phyloP scores from a whole-genome alignment of 441 rosid species.

The Metrosideros polymorpha region DNA sequence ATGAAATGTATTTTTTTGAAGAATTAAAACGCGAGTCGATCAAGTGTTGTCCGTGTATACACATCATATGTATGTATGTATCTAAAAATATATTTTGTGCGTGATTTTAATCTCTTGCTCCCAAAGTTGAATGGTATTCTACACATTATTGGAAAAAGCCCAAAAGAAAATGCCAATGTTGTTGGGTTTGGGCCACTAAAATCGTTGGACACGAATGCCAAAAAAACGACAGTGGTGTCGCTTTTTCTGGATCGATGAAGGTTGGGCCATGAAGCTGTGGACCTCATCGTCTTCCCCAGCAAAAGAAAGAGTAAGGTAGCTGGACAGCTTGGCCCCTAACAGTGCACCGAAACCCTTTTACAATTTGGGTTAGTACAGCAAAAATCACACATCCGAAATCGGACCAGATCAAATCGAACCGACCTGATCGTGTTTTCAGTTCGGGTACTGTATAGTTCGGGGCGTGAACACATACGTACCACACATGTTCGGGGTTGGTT shows the following conservation, averaged over 20 bases:
- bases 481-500: too few species aligned
- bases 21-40: neutral
- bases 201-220: neutral
- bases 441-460: rapidly evolving
- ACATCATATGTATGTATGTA: neutral
- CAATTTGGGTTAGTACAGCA: neutral
- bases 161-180: neutral
- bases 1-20: neutral
- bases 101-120: too few species aligned
- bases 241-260: neutral
- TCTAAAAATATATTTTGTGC: too few species aligned
- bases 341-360: neutral
- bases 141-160: neutral
- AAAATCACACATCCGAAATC: neutral
- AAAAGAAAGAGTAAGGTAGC: neutral
- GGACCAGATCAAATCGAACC: neutral
- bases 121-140: too few species aligned
- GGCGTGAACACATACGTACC: neutral
- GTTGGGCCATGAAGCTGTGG: neutral
- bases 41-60: neutral
- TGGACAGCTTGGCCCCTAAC: neutral
- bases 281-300: neutral
- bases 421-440: neutral
- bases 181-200: neutral
- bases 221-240: neutral